Evolutionary conservation across 2,329 filamentous ascomycete genomes (phyloP).

Genomic region (Aureobasidium sp.): DNA sequence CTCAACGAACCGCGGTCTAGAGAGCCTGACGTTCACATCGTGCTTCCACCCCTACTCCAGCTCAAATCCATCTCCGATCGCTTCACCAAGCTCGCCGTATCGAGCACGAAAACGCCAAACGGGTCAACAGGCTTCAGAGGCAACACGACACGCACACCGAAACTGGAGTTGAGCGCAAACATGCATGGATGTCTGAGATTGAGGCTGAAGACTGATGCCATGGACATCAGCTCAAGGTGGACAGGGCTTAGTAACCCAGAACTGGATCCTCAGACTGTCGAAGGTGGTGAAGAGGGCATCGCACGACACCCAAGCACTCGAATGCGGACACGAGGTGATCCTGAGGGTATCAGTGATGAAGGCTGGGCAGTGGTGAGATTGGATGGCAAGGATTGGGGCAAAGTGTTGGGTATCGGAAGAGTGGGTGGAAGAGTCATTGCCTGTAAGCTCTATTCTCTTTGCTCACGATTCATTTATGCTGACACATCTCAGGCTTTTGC

Average conservation of each 20-base stretch:
- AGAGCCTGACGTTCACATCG: constrained; percentile 89
- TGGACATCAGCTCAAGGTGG: constrained; percentile 82
- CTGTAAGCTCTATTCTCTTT: constrained; percentile 44
- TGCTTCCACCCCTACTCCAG: constrained; percentile 76
- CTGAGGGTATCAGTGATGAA: constrained; percentile 60
- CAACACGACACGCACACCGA: constrained; percentile 37
- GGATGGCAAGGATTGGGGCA: constrained; percentile 89
- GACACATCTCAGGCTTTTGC: constrained; percentile 48
- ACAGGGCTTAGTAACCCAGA: constrained; percentile 77
- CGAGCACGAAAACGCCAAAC: constrained; percentile 25
- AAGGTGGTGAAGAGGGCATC: constrained; percentile 54
- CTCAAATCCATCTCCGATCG: constrained; percentile 91
- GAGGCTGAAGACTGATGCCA: constrained; percentile 70
- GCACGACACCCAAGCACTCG: constrained; percentile 73
- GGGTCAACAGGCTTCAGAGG: constrained; percentile 27
- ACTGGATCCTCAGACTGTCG: constrained; percentile 67
- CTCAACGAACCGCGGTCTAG: constrained; percentile 86
- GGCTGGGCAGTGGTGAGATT: constrained; percentile 85
- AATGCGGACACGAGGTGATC: constrained; percentile 53
- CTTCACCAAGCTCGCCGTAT: constrained; percentile 73
- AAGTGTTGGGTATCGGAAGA: constrained; percentile 83
- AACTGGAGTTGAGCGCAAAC: constrained; percentile 81
- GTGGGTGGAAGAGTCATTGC: constrained; percentile 88
- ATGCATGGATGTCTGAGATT: constrained; percentile 84
- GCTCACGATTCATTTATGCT: constrained; percentile 9